Percentiles rank a stretch among this genome's conserved stretches.
Conservation (phyloP, 495 filamentous ascomycete species). For the Xylaria castorea region DNA sequence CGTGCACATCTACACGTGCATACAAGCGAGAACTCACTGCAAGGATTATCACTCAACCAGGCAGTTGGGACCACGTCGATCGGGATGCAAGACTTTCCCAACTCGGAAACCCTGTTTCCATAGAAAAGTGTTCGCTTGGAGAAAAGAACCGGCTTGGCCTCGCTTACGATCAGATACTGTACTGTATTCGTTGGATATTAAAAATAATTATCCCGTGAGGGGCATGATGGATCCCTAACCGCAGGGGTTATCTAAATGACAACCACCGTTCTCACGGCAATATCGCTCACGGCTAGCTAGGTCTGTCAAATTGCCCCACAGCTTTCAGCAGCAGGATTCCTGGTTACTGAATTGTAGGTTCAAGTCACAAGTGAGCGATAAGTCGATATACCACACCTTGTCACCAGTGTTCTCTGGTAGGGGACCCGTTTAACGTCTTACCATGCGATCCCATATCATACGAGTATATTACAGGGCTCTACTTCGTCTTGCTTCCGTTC, state of each 20-base stretch:
- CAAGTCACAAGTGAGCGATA: not conserved
- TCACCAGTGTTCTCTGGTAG: not conserved
- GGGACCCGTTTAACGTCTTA: not conserved
- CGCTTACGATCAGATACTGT: slow-evolving; percentile 9
- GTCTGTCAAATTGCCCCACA: not conserved
- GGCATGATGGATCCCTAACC: not conserved
- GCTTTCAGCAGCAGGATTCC: not conserved
- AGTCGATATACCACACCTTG: not conserved
- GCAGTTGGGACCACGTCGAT: slow-evolving; percentile 3
- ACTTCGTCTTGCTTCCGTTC: not conserved
- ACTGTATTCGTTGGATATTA: slow-evolving; percentile 27
- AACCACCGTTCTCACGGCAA: not conserved
- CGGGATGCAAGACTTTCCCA: not conserved
- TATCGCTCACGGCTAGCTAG: not conserved
- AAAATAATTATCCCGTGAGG: slow-evolving; percentile 32
- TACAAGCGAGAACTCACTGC: slow-evolving; percentile 2
- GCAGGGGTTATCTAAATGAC: slow-evolving; percentile 1
- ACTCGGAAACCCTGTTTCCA: not conserved
- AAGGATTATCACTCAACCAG: not conserved
- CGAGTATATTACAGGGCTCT: not conserved
- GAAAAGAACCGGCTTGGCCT: slow-evolving; percentile 12
- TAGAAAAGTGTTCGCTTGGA: not conserved
- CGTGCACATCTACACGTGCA: slow-evolving; percentile 7
- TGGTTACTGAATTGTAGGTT: not conserved
- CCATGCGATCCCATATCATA: slow-evolving; percentile 1